These are phyloP conservation scores for Nothophytophthora sp. DNA, from an alignment of 352 stramenopile species.

Conservation along the genomic window DNA sequence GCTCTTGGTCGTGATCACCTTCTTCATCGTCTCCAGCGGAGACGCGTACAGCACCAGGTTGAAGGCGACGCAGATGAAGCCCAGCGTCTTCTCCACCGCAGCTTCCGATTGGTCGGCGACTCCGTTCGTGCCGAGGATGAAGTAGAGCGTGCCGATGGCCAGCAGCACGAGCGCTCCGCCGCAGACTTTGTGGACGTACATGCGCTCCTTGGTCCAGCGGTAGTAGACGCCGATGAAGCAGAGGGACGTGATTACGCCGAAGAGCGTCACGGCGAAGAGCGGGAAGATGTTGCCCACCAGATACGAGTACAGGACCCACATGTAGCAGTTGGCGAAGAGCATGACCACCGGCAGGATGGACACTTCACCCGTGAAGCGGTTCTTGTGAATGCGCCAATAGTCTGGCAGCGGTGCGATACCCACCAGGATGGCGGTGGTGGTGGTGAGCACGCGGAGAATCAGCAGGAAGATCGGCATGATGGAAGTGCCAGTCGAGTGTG, in stretches of 20 bases:
- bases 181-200: neutral
- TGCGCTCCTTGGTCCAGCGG: neutral
- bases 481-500: too few species aligned
- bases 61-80: neutral
- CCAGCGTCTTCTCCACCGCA: neutral
- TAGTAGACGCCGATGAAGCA: slow-evolving; percentile 3
- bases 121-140: neutral
- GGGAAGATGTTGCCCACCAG: slow-evolving; percentile 11
- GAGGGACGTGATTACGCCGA: slow-evolving; percentile 1
- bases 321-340: neutral
- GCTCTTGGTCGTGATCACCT: slow-evolving; percentile 3
- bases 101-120: neutral
- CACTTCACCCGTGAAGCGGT: too few species aligned
- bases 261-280: slow-evolving; percentile 4
- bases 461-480: neutral
- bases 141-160: slow-evolving; percentile 1
- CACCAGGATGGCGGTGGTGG: neutral
- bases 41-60: slow-evolving; percentile 4
- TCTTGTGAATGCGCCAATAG: neutral
- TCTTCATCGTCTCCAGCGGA: slow-evolving; percentile 4
- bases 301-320: slow-evolving; percentile 6
- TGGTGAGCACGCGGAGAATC: neutral
- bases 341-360: slow-evolving; percentile 8
- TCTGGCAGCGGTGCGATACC: neutral
- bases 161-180: neutral